Conservation (phyloP, 2,329 filamentous ascomycete species). For the Apiospora koreana region DNA sequence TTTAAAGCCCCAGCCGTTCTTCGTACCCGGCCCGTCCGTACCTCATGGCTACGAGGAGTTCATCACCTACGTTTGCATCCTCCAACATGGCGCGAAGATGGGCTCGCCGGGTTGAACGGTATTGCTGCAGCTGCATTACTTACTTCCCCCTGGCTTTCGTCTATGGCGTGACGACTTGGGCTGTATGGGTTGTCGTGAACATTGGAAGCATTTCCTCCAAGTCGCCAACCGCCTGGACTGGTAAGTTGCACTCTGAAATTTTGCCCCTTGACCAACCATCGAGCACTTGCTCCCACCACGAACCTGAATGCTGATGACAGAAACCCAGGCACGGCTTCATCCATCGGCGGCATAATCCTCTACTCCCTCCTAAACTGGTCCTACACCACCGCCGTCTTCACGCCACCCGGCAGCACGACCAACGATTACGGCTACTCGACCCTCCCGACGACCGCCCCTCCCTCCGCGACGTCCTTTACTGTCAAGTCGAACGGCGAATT, state of each 20-base stretch:
- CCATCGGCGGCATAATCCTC: constrained; percentile 66
- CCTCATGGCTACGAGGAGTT: constrained; percentile 26
- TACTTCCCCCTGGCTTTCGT: constrained; percentile 91
- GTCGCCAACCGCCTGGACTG: constrained; percentile 51
- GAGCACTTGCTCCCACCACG: background rate
- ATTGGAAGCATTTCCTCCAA: constrained; percentile 63
- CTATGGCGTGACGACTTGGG: constrained; percentile 90
- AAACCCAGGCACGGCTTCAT: constrained; percentile 52
- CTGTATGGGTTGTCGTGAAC: constrained; percentile 79
- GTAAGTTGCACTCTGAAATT: constrained; percentile 38
- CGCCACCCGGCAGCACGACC: constrained; percentile 75
- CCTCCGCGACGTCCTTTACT: constrained; percentile 72
- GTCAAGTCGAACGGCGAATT: constrained; percentile 88
- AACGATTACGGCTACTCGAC: constrained; percentile 72
- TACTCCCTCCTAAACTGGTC: constrained; percentile 82
- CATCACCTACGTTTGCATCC: constrained; percentile 25
- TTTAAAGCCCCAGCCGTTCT: background rate
- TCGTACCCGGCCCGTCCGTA: background rate
- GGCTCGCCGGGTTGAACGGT: constrained; percentile 74
- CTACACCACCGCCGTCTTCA: constrained; percentile 93
- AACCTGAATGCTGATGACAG: constrained; percentile 16
- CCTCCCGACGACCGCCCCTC: constrained; percentile 71
- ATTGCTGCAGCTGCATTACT: constrained; percentile 75
- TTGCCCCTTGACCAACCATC: background rate
- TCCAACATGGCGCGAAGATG: constrained; percentile 59